Percentiles rank a stretch among this genome's conserved stretches.
phyloP scores from a whole-genome alignment of 768 basidiomycete genomes.

The Naganishia vishniacii region DNA sequence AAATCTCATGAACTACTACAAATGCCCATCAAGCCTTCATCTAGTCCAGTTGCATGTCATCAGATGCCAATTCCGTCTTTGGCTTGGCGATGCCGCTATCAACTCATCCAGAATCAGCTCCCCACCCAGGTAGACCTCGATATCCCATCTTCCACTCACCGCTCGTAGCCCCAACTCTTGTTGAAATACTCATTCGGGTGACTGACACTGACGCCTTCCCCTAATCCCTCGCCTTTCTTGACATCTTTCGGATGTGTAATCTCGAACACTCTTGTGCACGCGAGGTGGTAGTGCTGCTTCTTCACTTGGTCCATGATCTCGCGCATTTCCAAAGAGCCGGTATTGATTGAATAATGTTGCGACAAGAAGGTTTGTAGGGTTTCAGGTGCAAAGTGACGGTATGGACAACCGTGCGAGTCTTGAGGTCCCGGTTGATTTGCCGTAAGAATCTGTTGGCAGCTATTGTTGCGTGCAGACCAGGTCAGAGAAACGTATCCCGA shows the following conservation, averaged over 20 bases:
- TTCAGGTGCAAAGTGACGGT: conserved; percentile 75
- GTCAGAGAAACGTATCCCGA: not conserved
- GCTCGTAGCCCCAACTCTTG: conserved; percentile 42
- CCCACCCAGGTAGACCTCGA: no score
- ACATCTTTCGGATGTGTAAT: conserved; percentile 72
- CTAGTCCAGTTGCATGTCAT: conserved; percentile 10
- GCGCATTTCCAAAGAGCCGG: conserved; percentile 62
- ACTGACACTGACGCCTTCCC: conserved; percentile 75
- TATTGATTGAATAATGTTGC: conserved; percentile 52
- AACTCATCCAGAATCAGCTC: no score
- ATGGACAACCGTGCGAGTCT: conserved; percentile 84
- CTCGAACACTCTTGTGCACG: conserved; percentile 95
- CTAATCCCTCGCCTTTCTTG: conserved; percentile 82
- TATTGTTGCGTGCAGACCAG: conserved; percentile 42
- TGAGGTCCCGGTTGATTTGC: conserved; percentile 61
- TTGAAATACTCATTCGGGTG: conserved; percentile 78
- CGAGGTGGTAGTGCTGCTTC: conserved; percentile 79
- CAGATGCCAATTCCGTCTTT: conserved; percentile 2
- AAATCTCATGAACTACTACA: no score
- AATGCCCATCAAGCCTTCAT: not conserved
- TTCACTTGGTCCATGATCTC: conserved; percentile 80
- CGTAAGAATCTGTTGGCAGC: conserved; percentile 83
- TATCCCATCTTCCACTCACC: conserved; percentile 28
- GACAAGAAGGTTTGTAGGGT: conserved; percentile 70
- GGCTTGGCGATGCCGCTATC: conserved; percentile 5